Percentiles rank a stretch among this genome's conserved stretches.
These are phyloP conservation scores for Nakazawaea populi DNA, from an alignment of 805 yeast species.

Conservation along the genomic window DNA sequence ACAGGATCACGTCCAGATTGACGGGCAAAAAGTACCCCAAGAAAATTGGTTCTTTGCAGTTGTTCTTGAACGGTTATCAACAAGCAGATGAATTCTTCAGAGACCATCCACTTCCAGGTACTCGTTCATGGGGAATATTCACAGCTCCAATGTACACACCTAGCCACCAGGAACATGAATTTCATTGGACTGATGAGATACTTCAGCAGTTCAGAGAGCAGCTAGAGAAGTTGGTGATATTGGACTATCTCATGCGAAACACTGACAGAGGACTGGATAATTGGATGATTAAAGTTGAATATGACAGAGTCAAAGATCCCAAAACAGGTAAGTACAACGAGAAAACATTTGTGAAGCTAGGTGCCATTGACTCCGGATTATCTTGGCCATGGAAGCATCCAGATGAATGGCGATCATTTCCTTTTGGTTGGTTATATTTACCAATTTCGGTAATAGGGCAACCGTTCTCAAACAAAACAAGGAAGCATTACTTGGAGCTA, in stretches of 20 bases:
- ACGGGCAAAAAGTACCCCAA: slow-evolving; percentile 24
- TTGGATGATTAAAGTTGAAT: slow-evolving; percentile 67
- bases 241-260: slow-evolving; percentile 69
- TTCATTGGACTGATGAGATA: slow-evolving; percentile 48
- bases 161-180: slow-evolving; percentile 18
- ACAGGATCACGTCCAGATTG: slow-evolving; percentile 21
- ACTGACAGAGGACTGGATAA: slow-evolving; percentile 73
- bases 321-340: slow-evolving; percentile 10
- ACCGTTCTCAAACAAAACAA: slow-evolving; percentile 53
- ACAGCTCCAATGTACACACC: neutral
- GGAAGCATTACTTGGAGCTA: slow-evolving; percentile 50
- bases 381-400: slow-evolving; percentile 82
- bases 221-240: slow-evolving; percentile 61
- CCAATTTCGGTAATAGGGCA: slow-evolving; percentile 61
- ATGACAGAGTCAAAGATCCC: slow-evolving; percentile 21
- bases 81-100: slow-evolving; percentile 58
- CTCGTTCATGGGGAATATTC: slow-evolving; percentile 15
- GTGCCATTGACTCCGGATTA: slow-evolving; percentile 73
- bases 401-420: slow-evolving; percentile 75
- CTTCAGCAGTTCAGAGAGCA: slow-evolving; percentile 51
- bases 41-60: slow-evolving; percentile 65
- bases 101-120: slow-evolving; percentile 51
- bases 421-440: slow-evolving; percentile 71
- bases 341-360: slow-evolving; percentile 42
- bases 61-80: slow-evolving; percentile 50